These are phyloP conservation scores for Mycena polygramma DNA, from an alignment of 768 basidiomycete species.

Conservation along the genomic window DNA sequence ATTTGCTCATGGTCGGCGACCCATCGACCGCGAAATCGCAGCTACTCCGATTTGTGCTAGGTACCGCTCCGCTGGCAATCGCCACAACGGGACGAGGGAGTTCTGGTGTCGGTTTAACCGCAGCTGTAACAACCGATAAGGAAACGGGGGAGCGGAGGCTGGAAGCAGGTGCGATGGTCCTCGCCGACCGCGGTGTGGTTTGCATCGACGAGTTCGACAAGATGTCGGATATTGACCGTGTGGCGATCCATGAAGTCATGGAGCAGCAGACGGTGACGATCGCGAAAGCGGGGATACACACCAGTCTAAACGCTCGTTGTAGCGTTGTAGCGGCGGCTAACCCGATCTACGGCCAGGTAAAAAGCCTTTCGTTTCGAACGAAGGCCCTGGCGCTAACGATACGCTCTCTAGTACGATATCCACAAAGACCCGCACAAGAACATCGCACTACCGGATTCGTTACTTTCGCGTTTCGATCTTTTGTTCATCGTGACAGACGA, in stretches of 20 bases:
- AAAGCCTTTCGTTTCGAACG: constrained; percentile 37
- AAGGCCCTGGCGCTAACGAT: constrained; percentile 18
- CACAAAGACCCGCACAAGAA: constrained; percentile 99
- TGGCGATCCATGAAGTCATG: constrained; percentile 99
- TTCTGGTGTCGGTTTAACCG: constrained; percentile 99
- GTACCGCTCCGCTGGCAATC: constrained; percentile 96
- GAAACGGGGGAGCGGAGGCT: constrained; percentile 97
- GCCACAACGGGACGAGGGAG: constrained; percentile 98
- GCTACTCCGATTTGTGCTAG: constrained; percentile 93
- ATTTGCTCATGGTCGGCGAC: constrained; percentile 99
- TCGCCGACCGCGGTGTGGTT: constrained; percentile 98
- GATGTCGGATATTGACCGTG: constrained; percentile 98
- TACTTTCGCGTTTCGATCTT: constrained; percentile 98
- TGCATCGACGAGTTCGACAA: constrained; percentile 99
- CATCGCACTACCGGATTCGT: constrained; percentile 96
- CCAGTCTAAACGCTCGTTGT: constrained; percentile 96
- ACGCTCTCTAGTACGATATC: constrained; percentile 81
- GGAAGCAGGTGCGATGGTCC: constrained; percentile 99
- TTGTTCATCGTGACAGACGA: constrained; percentile 99
- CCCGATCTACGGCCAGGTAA: constrained; percentile 96
- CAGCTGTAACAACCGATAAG: constrained; percentile 97
- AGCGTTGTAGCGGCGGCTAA: constrained; percentile 99
- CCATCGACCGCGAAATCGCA: constrained; percentile 99
- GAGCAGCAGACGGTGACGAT: constrained; percentile 99
- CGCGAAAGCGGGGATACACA: constrained; percentile 99